Evolutionary conservation across 208 protist species (phyloP).

Genomic region (Acanthamoeba royreba): DNA sequence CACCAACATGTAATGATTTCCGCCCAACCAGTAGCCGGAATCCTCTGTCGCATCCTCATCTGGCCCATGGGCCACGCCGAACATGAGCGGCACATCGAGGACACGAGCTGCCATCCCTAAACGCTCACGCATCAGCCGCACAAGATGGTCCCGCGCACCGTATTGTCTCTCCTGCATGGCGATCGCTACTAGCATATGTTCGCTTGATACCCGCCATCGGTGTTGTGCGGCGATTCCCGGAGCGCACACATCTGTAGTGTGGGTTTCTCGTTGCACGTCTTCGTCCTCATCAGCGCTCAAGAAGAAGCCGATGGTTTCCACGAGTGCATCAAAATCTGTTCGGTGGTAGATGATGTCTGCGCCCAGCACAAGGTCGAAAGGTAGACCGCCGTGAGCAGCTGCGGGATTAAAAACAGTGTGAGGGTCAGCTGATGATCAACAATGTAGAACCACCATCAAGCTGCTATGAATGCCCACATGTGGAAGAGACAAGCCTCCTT

Average conservation of each 20-base stretch:
- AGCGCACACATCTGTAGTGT: not conserved
- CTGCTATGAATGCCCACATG: too few relatives aligned
- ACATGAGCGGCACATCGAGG: not conserved
- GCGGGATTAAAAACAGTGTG: not conserved
- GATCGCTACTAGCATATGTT: not conserved
- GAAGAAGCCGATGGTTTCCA: not conserved
- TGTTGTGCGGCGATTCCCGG: too few relatives aligned
- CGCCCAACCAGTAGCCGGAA: too few relatives aligned
- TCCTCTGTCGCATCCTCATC: too few relatives aligned
- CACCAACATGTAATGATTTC: too few relatives aligned
- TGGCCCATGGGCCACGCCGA: not conserved
- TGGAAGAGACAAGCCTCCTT: too few relatives aligned
- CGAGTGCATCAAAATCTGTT: not conserved
- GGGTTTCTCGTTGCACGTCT: not conserved
- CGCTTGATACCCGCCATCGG: not conserved
- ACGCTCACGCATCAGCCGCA: not conserved
- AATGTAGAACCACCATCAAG: too few relatives aligned
- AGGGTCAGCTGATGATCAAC: not conserved
- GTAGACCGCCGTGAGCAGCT: not conserved
- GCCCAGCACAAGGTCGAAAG: not conserved
- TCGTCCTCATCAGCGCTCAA: not conserved
- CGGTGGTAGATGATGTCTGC: constrained; percentile 7
- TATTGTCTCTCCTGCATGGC: constrained; percentile 8
- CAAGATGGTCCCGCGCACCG: not conserved
- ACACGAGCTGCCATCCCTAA: not conserved